phyloP scores from a whole-genome alignment of 2,329 filamentous ascomycete species.

The Aspergillus glaucus region DNA sequence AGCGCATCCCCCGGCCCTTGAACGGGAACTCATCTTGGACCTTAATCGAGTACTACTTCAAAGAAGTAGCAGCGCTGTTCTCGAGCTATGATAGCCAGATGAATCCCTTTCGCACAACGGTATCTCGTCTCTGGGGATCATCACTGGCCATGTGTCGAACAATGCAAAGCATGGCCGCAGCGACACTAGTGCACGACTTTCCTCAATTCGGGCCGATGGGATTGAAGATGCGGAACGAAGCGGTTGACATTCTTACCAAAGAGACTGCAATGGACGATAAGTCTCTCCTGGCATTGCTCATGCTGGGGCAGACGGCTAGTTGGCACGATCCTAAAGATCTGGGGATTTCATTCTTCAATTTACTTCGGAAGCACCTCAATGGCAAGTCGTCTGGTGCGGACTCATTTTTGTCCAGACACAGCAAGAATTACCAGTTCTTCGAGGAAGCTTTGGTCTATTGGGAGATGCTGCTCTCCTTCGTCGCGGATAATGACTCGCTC shows the following conservation, averaged over 20 bases:
- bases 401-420: conserved; percentile 3
- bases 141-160: conserved; percentile 55
- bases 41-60: conserved; percentile 59
- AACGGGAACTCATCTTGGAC: conserved; percentile 47
- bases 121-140: conserved; percentile 53
- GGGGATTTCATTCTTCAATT: conserved; percentile 48
- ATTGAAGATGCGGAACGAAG: conserved; percentile 48
- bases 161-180: conserved; percentile 60
- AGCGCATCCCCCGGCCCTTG: conserved; percentile 32
- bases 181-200: conserved; percentile 54
- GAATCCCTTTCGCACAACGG: conserved; percentile 56
- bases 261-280: conserved; percentile 46
- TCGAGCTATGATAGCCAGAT: conserved; percentile 59
- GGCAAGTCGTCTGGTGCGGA: conserved; percentile 26
- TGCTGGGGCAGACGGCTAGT: conserved; percentile 54
- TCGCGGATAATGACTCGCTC: conserved; percentile 38
- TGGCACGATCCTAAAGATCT: conserved; percentile 55
- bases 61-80: conserved; percentile 55
- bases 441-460: conserved; percentile 53
- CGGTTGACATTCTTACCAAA: conserved; percentile 46
- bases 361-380: conserved; percentile 37
- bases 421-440: conserved; percentile 48
- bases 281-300: conserved; percentile 51
- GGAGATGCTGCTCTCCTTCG: conserved; percentile 55
- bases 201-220: conserved; percentile 48